phyloP scores from a whole-genome alignment of 208 protist genomes.

The Leishmania turanica region DNA sequence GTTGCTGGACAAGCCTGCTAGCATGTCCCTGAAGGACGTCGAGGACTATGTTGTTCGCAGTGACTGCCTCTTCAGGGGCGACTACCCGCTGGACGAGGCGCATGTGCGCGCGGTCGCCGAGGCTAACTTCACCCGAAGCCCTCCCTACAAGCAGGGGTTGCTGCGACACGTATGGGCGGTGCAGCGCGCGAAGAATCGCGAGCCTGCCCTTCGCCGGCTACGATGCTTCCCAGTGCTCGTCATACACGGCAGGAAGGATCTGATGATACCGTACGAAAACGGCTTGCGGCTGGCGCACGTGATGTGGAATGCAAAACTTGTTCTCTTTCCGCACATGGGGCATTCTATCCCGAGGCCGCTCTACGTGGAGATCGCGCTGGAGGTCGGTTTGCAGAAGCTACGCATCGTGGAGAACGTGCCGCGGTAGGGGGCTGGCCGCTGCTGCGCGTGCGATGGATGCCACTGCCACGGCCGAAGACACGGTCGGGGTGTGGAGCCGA shows the following conservation, averaged over 20 bases:
- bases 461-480: background rate
- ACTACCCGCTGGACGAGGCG: constrained; percentile 43
- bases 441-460: background rate
- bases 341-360: constrained; percentile 47
- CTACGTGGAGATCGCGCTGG: constrained; percentile 30
- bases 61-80: constrained; percentile 24
- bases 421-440: background rate
- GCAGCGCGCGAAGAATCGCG: constrained; percentile 46
- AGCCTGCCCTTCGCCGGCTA: constrained; percentile 38
- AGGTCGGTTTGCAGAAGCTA: constrained; percentile 32
- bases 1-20: constrained; percentile 49
- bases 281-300: constrained; percentile 47
- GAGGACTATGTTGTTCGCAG: constrained; percentile 48
- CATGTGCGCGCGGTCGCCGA: constrained; percentile 11
- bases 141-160: constrained; percentile 38
- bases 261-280: constrained; percentile 60
- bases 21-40: constrained; percentile 33
- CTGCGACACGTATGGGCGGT: constrained; percentile 67
- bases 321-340: constrained; percentile 55
- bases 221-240: constrained; percentile 28
- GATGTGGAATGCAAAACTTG: constrained; percentile 42
- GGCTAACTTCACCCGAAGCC: constrained; percentile 28
- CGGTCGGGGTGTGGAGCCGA: background rate
- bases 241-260: constrained; percentile 62
- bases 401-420: background rate